A percentile compares a stretch with the other conserved stretches of the same genome.
Conservation (phyloP, 2,329 filamentous ascomycete genomes). For the Neofusicoccum laricinum region DNA sequence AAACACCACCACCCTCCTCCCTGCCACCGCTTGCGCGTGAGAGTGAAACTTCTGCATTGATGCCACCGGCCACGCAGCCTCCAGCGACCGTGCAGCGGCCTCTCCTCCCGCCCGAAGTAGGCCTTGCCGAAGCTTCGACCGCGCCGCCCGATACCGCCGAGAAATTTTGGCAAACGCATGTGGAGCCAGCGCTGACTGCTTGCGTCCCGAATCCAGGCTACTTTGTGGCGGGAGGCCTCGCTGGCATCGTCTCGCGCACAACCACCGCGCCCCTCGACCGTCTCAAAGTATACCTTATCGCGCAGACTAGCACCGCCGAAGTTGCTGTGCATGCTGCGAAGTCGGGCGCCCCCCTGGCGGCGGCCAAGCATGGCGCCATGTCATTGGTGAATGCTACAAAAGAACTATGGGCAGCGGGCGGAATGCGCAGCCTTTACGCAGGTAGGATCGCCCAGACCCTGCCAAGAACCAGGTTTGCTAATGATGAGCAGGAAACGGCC, state of each 20-base stretch:
- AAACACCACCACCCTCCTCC: conserved; percentile 41
- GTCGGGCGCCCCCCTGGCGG: conserved; percentile 64
- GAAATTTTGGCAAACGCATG: conserved; percentile 26
- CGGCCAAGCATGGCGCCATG: conserved; percentile 62
- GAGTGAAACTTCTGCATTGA: conserved; percentile 19
- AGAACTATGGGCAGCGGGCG: conserved; percentile 81
- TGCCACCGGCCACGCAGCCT: conserved; percentile 25
- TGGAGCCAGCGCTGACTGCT: conserved; percentile 53
- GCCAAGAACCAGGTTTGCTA: not conserved
- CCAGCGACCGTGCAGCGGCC: conserved; percentile 26
- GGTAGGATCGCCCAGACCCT: conserved; percentile 55
- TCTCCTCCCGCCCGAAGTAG: conserved; percentile 29
- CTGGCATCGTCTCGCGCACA: conserved; percentile 91
- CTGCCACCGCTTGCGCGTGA: conserved; percentile 14
- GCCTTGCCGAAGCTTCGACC: conserved; percentile 17
- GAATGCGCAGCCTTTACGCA: conserved; percentile 85
- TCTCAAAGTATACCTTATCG: conserved; percentile 94
- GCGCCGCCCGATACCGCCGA: conserved; percentile 21
- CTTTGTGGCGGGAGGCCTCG: conserved; percentile 91
- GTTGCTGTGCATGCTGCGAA: conserved; percentile 65
- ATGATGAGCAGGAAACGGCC: conserved; percentile 70
- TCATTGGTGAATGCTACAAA: conserved; percentile 71
- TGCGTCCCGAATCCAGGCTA: conserved; percentile 87
- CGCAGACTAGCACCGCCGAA: conserved; percentile 68
- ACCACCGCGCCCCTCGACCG: conserved; percentile 94